Base-by-base conservation (phyloP, 768 basidiomycete species). In the Kwoniella mangroviensis region DNA sequence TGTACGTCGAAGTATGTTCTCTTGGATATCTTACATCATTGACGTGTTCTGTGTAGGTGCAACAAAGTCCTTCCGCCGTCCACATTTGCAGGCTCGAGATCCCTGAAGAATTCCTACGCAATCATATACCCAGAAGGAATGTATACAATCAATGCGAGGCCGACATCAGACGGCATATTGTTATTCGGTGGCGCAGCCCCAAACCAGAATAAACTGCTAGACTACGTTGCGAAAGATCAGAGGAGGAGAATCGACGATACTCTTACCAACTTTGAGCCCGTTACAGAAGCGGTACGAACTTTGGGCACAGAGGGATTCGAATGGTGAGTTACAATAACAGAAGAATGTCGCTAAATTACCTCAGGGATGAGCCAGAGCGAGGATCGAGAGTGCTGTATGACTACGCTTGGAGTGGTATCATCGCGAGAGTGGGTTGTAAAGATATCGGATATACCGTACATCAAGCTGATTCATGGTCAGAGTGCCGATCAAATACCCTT, bases 1-100 rank as follows among this genome's bases (percentile, higher is more conserved):
- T 75, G 74, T 75, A 43, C 19, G 75, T 69, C 6, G 34, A 34
- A 34, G 34, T 58, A 21, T 40, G 19, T 15, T 21, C 41, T 52
- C 26, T 9, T 42, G 53, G 26, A 28, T 34, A 55, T 12, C 26
- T 28, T 52, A 40, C 65, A 15, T 70, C 19, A 71, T 71, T 65
- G 84, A 86, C 13, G 86, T 84, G 91, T 84, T 87, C 88, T 21
- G 84, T 84, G 21, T n/a, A 66, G 65, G 65, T 91, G 28, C 72
- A 85, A 24, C 85, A 89, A 63, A 88, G 86, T 52, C 73, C 75
- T 72, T 75, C 81, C 68, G 51, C 80, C 26, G 65, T 68, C 41
- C 58, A 80, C 43, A 53, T 81, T 22, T 78, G 82, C 72, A 67
- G 69, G 69, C 45, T 62, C 55, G 63, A 53, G 41, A 28, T 69